phyloP scores from a whole-genome alignment of 345 rosid genomes.

The Eucalyptus lansdowneana region DNA sequence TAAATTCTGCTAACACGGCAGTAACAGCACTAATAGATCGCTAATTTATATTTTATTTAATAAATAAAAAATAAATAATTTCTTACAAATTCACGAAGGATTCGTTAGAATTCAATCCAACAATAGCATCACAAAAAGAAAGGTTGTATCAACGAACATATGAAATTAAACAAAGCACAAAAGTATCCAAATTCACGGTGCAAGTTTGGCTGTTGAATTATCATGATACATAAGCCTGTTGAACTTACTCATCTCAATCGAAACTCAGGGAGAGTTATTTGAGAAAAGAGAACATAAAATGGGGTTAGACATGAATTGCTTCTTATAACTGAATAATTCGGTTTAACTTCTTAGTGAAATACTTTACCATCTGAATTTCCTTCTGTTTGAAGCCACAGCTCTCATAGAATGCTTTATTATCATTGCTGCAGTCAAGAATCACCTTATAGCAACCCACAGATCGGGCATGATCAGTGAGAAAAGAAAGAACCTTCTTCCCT shows the following conservation, averaged over 20 bases:
- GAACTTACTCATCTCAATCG: not conserved
- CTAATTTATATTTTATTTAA: too few relatives aligned
- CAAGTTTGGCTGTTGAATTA: not conserved
- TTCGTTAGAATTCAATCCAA: too few relatives aligned
- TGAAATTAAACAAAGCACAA: not conserved
- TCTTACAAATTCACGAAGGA: too few relatives aligned
- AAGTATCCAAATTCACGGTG: not conserved
- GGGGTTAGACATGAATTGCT: not conserved
- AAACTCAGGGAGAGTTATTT: not conserved
- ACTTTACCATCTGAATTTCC: conserved; percentile 62
- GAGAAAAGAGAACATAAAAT: not conserved
- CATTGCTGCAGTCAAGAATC: conserved; percentile 60
- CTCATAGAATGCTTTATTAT: conserved; percentile 56
- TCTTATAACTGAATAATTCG: not conserved
- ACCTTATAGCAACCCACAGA: conserved; percentile 76
- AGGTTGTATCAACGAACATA: not conserved
- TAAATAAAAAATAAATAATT: too few relatives aligned
- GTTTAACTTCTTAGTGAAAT: conserved; percentile 19
- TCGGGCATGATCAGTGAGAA: conserved; percentile 44
- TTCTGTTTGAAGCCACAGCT: conserved; percentile 62
- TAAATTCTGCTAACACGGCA: too few relatives aligned
- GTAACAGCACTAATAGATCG: too few relatives aligned
- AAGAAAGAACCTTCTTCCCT: conserved; percentile 52
- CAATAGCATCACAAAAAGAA: not conserved
- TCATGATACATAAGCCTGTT: not conserved